phyloP scores from a whole-genome alignment of 305 asterid species.

The Solanum hybrid region DNA sequence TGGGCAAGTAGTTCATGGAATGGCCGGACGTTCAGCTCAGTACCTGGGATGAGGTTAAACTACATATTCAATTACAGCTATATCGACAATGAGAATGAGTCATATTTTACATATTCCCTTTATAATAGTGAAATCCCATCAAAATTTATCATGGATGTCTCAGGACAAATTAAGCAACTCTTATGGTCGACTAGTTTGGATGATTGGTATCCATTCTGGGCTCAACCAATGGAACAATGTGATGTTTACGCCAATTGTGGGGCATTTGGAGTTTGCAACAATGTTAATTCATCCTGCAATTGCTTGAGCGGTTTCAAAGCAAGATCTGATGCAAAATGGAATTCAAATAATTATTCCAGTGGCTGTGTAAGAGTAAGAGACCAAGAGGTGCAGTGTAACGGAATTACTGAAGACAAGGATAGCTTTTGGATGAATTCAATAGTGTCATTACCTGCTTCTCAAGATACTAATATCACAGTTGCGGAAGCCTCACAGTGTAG shows the following conservation, averaged over 20 bases:
- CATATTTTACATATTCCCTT: constrained; percentile 43
- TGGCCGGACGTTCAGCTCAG: constrained; percentile 26
- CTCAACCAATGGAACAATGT: constrained; percentile 49
- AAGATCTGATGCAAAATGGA: constrained; percentile 2
- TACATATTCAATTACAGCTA: constrained; percentile 32
- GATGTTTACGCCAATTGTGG: constrained; percentile 61
- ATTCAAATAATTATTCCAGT: constrained; percentile 6
- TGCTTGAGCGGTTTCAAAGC: constrained; percentile 38
- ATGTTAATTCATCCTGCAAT: constrained; percentile 29
- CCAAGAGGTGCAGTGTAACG: constrained; percentile 3
- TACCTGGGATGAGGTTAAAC: constrained; percentile 46
- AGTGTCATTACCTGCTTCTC: not conserved
- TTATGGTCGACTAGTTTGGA: constrained; percentile 20
- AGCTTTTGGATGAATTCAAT: not conserved
- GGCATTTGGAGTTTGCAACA: constrained; percentile 37
- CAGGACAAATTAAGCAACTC: constrained; percentile 37
- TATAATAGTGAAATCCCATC: not conserved
- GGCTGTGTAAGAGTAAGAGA: constrained; percentile 21
- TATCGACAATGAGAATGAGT: constrained; percentile 24
- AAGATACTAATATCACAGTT: not conserved
- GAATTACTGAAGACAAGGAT: not conserved
- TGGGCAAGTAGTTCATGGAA: constrained; percentile 15
- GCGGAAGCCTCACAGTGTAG: constrained; percentile 1
- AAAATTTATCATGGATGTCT: constrained; percentile 29
- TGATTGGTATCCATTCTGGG: constrained; percentile 42